Percentiles rank a stretch among this genome's conserved stretches.
Evolutionary conservation across 768 basidiomycete genomes (phyloP).

Genomic region (Trametes elegans): DNA sequence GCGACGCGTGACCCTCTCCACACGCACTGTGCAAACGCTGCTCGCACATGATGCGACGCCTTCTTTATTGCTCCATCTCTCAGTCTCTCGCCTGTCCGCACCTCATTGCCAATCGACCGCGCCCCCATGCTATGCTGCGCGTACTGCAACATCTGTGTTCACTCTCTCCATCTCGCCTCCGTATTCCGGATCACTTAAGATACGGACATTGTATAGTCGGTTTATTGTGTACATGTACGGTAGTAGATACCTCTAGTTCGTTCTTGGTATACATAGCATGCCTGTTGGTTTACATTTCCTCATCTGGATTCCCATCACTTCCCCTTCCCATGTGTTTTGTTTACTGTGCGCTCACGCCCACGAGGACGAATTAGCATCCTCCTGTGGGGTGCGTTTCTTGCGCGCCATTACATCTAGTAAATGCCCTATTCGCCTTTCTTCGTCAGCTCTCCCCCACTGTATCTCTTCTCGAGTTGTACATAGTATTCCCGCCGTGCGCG

Average conservation of each 20-base stretch:
- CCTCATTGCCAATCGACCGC: background rate
- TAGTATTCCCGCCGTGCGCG: slow-evolving; percentile 12
- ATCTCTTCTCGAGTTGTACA: slow-evolving; percentile 13
- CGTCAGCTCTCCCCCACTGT: slow-evolving; percentile 5
- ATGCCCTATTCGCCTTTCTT: slow-evolving; percentile 11
- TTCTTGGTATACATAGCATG: slow-evolving; percentile 20
- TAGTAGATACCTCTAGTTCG: slow-evolving; percentile 21
- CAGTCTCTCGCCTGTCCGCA: too few species aligned
- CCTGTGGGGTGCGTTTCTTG: background rate
- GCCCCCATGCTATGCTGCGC: background rate
- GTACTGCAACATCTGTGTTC: background rate
- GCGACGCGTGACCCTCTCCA: too few species aligned
- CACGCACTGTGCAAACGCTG: background rate
- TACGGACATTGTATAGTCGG: slow-evolving; percentile 21
- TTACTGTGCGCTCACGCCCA: background rate
- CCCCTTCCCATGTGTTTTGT: background rate
- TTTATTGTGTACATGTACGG: slow-evolving; percentile 20
- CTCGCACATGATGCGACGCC: background rate
- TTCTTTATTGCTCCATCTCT: slow-evolving; percentile 2
- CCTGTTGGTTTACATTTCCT: slow-evolving; percentile 4
- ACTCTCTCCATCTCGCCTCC: background rate
- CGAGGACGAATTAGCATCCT: background rate
- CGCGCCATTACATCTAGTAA: slow-evolving; percentile 12
- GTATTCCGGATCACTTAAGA: slow-evolving; percentile 15
- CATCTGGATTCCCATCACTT: background rate